These are phyloP conservation scores for Exobasidium rhododendri DNA, from an alignment of 1,284 basidiomycete genomes.

Conservation along the genomic window DNA sequence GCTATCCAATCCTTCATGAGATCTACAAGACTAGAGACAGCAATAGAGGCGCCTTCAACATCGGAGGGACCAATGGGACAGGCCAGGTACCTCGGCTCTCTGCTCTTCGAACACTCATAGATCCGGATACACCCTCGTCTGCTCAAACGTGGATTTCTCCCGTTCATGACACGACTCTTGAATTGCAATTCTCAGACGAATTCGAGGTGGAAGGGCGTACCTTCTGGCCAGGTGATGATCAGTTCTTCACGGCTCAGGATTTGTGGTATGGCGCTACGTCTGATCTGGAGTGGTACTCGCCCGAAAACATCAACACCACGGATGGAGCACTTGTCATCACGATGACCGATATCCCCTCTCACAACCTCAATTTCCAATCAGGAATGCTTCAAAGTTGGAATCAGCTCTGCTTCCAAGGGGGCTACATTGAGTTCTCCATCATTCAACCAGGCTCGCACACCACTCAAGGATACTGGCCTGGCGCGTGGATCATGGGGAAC, in stretches of 20 bases:
- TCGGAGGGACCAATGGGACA: conserved; percentile 54
- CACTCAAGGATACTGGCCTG: conserved; percentile 59
- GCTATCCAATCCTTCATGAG: conserved; percentile 49
- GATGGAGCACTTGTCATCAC: conserved; percentile 32
- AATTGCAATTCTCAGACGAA: conserved; percentile 48
- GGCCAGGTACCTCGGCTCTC: conserved; percentile 21
- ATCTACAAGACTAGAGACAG: conserved; percentile 27
- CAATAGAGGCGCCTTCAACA: conserved; percentile 21
- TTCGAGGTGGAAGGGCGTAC: conserved; percentile 42
- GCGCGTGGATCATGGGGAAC: conserved; percentile 50
- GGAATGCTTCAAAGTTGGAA: conserved; percentile 51
- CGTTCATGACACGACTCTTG: conserved; percentile 25
- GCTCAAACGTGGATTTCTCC: conserved; percentile 24
- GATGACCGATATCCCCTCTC: conserved; percentile 31
- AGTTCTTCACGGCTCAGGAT: conserved; percentile 33
- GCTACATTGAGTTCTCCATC: conserved; percentile 45
- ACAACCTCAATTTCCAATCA: conserved; percentile 48
- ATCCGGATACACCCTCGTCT: conserved; percentile 32
- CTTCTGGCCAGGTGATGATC: conserved; percentile 49
- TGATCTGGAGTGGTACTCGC: conserved; percentile 42
- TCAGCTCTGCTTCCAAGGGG: conserved; percentile 52
- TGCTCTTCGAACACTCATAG: conserved; percentile 22
- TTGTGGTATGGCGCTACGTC: conserved; percentile 39
- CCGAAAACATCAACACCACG: conserved; percentile 41
- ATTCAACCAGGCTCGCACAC: conserved; percentile 39